Evolutionary conservation across 371 early-diverging fungal genomes (phyloP), one percentile per base, ranked within the genome.

Genomic region (Coelomomyces lativittatus): DNA sequence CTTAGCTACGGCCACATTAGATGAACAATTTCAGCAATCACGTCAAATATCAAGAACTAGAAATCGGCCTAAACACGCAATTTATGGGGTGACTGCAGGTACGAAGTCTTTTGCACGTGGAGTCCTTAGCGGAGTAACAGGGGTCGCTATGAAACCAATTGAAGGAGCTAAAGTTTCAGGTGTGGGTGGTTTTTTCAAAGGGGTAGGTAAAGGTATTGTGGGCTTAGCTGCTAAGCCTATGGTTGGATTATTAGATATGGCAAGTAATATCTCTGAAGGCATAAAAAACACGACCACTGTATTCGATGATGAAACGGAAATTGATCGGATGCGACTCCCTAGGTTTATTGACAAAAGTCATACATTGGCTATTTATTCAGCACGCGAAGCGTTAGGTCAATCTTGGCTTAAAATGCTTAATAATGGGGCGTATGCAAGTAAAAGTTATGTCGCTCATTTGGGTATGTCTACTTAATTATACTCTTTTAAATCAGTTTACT

Each of bases 221-320:
- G 97, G 96, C 77, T 78, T 10, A 4, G 26, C 21, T 19, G 36
- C 90, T 9, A 95, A 95, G 55, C 93, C 96, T 0, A 67, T 87
- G 12, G 82, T 90, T 8, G 96, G 96, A 4, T 79, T 89, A 21
- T 79, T 91, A 56, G 96, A 95, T 52, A 64, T 91, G 26, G 86
- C 90, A 0, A 83, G 82, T 15, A 86, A 85, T 58, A 85, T 95
- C 1, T 78, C 88, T 14, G 88, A 88, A 61, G 92, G 96, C 34
- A 92, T 97, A 54, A 81, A 85, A 14, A 91, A 93, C 63, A 91
- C 93, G 9, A 90, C 97, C 0, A 88, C 85, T 0, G 86, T 88
- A 17, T 88, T 90, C 64, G 88, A 88, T 49, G 72, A 68, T 44
- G 64, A 66, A 21, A 9, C 9, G 26, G 86, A 83, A 37, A 56